Conservation (phyloP, 768 basidiomycete genomes). For the Kwoniella bestiolae region DNA sequence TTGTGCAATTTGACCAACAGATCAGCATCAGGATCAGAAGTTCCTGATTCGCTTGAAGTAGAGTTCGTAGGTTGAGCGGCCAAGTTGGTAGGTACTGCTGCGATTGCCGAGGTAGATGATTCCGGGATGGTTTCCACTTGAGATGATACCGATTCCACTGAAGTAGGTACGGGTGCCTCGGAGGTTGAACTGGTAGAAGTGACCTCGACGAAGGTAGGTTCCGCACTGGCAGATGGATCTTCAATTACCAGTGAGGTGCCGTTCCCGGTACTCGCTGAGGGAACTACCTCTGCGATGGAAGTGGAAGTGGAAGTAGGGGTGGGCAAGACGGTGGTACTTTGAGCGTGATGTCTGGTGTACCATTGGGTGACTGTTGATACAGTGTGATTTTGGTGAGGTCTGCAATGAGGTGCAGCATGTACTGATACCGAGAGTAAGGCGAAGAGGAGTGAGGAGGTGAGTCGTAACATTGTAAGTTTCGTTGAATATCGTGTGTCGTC, state of each 20-base stretch:
- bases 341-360: slow-evolving; percentile 2
- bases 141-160: not conserved
- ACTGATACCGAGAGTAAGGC: not conserved
- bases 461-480: not conserved
- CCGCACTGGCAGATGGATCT: not conserved
- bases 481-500: not conserved
- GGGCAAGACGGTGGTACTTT: not conserved
- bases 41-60: not conserved
- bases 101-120: not conserved
- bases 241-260: not conserved
- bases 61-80: not conserved
- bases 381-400: not conserved
- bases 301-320: not conserved
- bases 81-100: not conserved
- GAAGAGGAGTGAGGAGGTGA: not conserved
- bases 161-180: not conserved
- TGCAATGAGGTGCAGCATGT: not conserved
- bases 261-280: too few relatives aligned
- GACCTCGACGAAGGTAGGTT: not conserved
- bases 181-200: not conserved
- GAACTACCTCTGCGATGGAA: not conserved
- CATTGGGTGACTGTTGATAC: slow-evolving; percentile 1
- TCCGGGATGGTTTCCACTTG: not conserved
- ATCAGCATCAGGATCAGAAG: slow-evolving; percentile 14
- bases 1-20: slow-evolving; percentile 41